Evolutionary conservation across 805 yeast genomes (phyloP).

Genomic region (Saitoella complicata): DNA sequence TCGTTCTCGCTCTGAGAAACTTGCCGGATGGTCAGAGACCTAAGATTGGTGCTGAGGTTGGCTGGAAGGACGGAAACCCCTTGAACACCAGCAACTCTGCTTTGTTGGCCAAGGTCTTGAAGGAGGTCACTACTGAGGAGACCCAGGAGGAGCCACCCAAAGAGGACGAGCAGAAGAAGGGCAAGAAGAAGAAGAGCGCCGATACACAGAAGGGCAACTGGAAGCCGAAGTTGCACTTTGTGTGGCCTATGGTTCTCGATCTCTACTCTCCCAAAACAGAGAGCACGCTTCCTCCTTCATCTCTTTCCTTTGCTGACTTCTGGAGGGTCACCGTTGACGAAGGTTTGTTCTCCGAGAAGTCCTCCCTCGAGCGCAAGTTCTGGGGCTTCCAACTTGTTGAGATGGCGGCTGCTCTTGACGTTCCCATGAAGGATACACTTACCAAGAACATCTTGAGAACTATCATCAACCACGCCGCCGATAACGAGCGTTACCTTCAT

Average conservation of each 20-base stretch:
- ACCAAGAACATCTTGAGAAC: slow-evolving; percentile 46
- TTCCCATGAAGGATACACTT: slow-evolving; percentile 14
- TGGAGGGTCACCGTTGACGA: slow-evolving; percentile 74
- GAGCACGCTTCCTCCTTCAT: slow-evolving; percentile 18
- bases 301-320: slow-evolving; percentile 37
- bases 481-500: slow-evolving; percentile 46
- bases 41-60: slow-evolving; percentile 10
- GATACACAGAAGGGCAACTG: slow-evolving; percentile 46
- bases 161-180: slow-evolving; percentile 2
- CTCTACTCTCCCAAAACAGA: slow-evolving; percentile 17
- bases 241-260: slow-evolving; percentile 47
- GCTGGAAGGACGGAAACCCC: slow-evolving; percentile 66
- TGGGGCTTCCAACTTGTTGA: slow-evolving; percentile 68
- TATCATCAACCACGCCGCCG: slow-evolving; percentile 59
- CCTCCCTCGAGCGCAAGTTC: slow-evolving; percentile 75
- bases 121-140: slow-evolving; percentile 25
- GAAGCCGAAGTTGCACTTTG: slow-evolving; percentile 61
- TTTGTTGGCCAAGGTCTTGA: slow-evolving; percentile 42
- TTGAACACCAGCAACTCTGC: slow-evolving; percentile 52
- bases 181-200: slow-evolving; percentile 14
- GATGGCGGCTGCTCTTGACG: slow-evolving; percentile 25
- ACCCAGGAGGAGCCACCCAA: slow-evolving; percentile 17
- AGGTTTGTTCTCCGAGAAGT: slow-evolving; percentile 52
- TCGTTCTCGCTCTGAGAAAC: slow-evolving; percentile 31
- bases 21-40: slow-evolving; percentile 5